These are phyloP conservation scores for Calamus simplicifolius DNA, from an alignment of 176 grass and related monocot species.

Conservation along the genomic window DNA sequence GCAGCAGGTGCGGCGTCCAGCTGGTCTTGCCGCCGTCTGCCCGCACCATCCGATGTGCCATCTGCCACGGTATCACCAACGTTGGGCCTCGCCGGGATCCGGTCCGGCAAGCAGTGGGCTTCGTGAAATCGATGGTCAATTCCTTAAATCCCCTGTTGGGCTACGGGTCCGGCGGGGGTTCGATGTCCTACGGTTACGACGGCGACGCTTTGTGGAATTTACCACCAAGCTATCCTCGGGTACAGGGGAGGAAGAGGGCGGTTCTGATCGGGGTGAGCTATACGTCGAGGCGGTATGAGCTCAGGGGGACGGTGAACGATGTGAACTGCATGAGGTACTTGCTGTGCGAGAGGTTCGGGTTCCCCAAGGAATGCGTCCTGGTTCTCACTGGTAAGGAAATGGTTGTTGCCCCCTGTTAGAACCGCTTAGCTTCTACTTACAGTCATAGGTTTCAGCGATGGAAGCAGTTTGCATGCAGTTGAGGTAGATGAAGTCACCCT, in stretches of 20 bases:
- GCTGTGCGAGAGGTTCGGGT: conserved; percentile 44
- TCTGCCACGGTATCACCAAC: conserved; percentile 36
- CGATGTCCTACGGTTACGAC: neutral
- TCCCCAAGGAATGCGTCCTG: conserved; percentile 42
- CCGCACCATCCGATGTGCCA: conserved; percentile 44
- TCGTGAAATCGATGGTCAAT: conserved; percentile 43
- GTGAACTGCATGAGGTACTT: conserved; percentile 56
- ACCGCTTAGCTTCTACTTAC: too few species aligned
- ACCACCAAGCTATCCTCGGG: conserved; percentile 27
- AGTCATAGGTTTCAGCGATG: too few species aligned
- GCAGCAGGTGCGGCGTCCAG: conserved; percentile 38
- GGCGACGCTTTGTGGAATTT: neutral
- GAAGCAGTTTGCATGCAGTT: too few species aligned
- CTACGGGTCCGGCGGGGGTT: neutral
- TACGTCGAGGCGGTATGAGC: conserved; percentile 44
- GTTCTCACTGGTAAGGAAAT: conserved; percentile 56
- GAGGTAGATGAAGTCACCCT: too few species aligned
- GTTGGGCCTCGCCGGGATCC: conserved; percentile 31
- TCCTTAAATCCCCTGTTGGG: neutral
- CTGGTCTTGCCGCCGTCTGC: conserved; percentile 22
- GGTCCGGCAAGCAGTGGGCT: conserved; percentile 34
- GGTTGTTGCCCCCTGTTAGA: too few species aligned
- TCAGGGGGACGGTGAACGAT: conserved; percentile 73
- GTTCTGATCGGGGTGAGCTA: conserved; percentile 86
- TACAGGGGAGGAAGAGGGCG: conserved; percentile 52